These are phyloP conservation scores for Mycena latifolia DNA, from an alignment of 768 basidiomycete species.

Conservation along the genomic window DNA sequence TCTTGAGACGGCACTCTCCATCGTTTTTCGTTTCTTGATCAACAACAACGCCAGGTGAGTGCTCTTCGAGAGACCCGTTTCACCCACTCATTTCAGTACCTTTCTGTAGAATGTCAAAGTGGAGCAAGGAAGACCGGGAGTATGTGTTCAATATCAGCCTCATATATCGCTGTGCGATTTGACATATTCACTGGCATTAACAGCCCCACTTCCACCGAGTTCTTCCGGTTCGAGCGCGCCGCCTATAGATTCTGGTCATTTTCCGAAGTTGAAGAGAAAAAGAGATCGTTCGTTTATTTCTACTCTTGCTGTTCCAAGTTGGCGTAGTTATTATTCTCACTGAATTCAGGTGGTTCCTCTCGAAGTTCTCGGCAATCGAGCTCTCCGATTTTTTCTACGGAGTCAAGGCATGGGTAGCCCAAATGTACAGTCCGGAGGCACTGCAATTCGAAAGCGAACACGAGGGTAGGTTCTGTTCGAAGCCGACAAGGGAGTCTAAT, in stretches of 20 bases:
- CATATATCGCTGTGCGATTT: no score
- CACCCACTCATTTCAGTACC: neutral
- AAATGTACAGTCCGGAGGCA: neutral
- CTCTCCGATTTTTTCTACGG: neutral
- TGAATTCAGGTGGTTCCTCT: neutral
- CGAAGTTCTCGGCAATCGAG: neutral
- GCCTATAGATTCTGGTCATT: slow-evolving; percentile 11
- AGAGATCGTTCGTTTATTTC: neutral
- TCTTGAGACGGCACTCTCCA: neutral
- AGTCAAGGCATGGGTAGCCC: neutral
- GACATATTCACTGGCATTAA: no score
- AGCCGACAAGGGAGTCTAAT: no score
- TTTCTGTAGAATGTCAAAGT: neutral
- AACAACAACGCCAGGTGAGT: neutral
- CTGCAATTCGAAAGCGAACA: neutral
- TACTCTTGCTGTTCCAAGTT: neutral
- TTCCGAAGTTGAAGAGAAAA: neutral
- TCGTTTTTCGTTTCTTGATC: neutral
- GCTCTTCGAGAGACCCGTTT: neutral
- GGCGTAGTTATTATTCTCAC: neutral
- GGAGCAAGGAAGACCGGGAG: neutral
- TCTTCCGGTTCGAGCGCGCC: slow-evolving; percentile 5
- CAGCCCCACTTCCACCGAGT: neutral
- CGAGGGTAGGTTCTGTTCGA: neutral
- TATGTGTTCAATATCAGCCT: neutral